These are phyloP conservation scores for Arachnomyces sp. DNA, from an alignment of 2,329 filamentous ascomycete species.

Conservation along the genomic window DNA sequence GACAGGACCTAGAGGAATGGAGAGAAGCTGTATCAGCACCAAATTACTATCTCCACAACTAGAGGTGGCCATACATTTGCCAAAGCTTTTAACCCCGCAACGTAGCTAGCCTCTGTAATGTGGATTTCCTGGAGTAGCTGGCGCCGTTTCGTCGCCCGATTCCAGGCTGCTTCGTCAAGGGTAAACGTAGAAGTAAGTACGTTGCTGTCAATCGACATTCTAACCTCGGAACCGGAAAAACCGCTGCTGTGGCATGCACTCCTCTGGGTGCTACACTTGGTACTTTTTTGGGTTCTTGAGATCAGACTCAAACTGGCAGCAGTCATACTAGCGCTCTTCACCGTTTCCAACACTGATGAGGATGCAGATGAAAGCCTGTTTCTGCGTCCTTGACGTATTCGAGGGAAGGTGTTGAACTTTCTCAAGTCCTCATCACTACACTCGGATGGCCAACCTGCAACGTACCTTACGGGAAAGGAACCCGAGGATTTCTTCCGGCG, in stretches of 20 bases:
- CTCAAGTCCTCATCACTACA: conserved; percentile 9
- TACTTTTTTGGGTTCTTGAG: conserved; percentile 52
- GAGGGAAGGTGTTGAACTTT: conserved; percentile 15
- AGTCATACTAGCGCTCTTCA: conserved; percentile 75
- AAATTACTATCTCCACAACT: background rate
- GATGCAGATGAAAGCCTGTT: conserved; percentile 67
- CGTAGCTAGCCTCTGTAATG: conserved; percentile 78
- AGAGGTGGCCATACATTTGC: conserved; percentile 60
- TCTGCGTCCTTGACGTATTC: conserved; percentile 34
- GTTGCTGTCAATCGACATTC: conserved; percentile 54
- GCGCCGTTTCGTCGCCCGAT: conserved; percentile 66
- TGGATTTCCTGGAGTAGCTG: conserved; percentile 80
- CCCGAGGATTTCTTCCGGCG: conserved; percentile 17
- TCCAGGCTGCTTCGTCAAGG: conserved; percentile 61
- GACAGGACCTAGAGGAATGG: conserved; percentile 56
- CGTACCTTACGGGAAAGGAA: conserved; percentile 17
- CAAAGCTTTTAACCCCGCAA: conserved; percentile 77
- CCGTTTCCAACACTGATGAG: conserved; percentile 67
- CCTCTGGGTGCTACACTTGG: conserved; percentile 50
- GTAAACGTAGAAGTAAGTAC: conserved; percentile 36
- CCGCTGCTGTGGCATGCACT: conserved; percentile 44
- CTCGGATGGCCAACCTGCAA: conserved; percentile 31
- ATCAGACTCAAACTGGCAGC: conserved; percentile 64
- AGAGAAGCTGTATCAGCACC: conserved; percentile 20
- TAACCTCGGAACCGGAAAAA: conserved; percentile 59